phyloP scores from a whole-genome alignment of 1,139 yeast genomes.

The Candida gigantensis region DNA sequence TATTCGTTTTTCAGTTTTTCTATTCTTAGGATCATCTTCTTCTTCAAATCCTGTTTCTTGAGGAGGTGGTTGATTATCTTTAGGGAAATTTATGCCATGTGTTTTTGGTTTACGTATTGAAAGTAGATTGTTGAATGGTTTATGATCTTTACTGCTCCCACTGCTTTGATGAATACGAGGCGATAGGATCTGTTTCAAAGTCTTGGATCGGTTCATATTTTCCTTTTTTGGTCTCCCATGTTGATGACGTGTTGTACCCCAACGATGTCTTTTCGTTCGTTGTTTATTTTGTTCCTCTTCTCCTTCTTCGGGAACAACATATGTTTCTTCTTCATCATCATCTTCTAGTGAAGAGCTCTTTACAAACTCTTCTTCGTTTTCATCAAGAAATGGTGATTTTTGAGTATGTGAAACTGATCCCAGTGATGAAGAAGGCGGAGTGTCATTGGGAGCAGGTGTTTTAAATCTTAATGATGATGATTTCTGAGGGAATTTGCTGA shows the following conservation, averaged over 20 bases:
- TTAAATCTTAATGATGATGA: slow-evolving; percentile 28
- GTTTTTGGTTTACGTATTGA: slow-evolving; percentile 24
- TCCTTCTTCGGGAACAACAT: slow-evolving; percentile 8
- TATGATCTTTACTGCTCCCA: slow-evolving; percentile 7
- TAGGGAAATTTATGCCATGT: slow-evolving; percentile 20
- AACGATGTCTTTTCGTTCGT: slow-evolving; percentile 63
- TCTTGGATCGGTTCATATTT: slow-evolving; percentile 47
- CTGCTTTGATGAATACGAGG: no score
- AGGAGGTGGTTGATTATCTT: slow-evolving; percentile 22
- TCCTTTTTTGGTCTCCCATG: slow-evolving; percentile 63
- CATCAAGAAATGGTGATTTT: slow-evolving; percentile 18
- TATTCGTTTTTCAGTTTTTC: slow-evolving; percentile 48
- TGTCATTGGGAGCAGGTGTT: slow-evolving; percentile 17
- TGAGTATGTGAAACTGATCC: slow-evolving; percentile 6
- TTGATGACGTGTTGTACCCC: slow-evolving; percentile 87
- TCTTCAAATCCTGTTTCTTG: slow-evolving; percentile 13
- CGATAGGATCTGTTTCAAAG: slow-evolving; percentile 37
- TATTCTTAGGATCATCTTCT: slow-evolving; percentile 40
- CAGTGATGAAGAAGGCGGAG: slow-evolving; percentile 11
- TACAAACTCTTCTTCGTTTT: slow-evolving; percentile 14
- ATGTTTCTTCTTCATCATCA: slow-evolving; percentile 10
- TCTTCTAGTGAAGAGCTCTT: slow-evolving; percentile 10
- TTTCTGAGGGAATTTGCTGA: slow-evolving; percentile 3
- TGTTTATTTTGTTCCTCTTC: slow-evolving; percentile 10
- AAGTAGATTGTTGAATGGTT: slow-evolving; percentile 15